phyloP scores from a whole-genome alignment of 495 filamentous ascomycete genomes.

The Amorphotheca resinae region DNA sequence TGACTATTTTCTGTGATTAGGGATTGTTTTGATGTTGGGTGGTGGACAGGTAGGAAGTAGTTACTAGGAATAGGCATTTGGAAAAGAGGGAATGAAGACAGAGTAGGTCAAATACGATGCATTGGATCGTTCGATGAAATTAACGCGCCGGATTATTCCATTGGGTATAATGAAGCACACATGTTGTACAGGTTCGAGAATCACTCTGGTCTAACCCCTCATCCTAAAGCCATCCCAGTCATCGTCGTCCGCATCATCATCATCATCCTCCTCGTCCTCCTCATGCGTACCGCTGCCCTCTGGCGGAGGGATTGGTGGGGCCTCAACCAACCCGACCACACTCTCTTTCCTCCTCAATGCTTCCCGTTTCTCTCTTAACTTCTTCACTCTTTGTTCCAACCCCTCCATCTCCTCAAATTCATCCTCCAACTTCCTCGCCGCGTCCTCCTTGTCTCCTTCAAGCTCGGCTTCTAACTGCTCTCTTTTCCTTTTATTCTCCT shows the following conservation, averaged over 20 bases:
- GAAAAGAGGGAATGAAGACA: too few relatives aligned
- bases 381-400: constrained; percentile 66
- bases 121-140: too few relatives aligned
- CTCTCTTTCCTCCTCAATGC: constrained; percentile 28
- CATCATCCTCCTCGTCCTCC: constrained; percentile 5
- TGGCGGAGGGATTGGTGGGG: not conserved
- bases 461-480: constrained; percentile 47
- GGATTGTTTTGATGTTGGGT: too few relatives aligned
- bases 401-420: constrained; percentile 95
- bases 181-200: too few relatives aligned
- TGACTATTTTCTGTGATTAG: too few relatives aligned
- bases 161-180: too few relatives aligned
- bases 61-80: too few relatives aligned
- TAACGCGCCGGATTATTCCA: too few relatives aligned
- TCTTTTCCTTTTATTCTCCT: constrained; percentile 37
- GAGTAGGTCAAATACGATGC: too few relatives aligned
- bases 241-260: constrained; percentile 3
- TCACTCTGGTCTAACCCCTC: constrained; percentile 1
- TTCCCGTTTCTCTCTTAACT: constrained; percentile 57
- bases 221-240: constrained; percentile 7
- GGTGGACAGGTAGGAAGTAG: too few relatives aligned
- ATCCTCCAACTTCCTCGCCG: constrained; percentile 62
- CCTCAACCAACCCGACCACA: not conserved
- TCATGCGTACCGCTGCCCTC: not conserved
- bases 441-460: constrained; percentile 79